A percentile compares a stretch with the other conserved stretches of the same genome.
Conservation (phyloP, 805 yeast species). For the Wickerhamiella domercqiae region DNA sequence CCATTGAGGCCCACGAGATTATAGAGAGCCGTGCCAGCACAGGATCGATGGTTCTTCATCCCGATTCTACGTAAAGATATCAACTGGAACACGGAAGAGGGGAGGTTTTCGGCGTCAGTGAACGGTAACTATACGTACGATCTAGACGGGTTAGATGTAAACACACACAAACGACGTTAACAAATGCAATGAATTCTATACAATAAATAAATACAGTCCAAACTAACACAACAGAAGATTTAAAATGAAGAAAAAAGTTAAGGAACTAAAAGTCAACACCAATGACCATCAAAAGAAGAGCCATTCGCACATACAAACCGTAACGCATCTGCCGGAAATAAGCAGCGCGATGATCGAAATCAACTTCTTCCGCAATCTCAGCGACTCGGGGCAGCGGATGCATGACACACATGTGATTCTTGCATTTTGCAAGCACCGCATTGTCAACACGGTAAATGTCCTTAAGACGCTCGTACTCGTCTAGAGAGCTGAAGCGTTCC, state of each 20-base stretch:
- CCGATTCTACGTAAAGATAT: slow-evolving; percentile 1
- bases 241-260: too few relatives aligned
- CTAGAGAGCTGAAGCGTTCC: slow-evolving; percentile 72
- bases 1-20: slow-evolving; percentile 39
- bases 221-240: too few relatives aligned
- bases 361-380: slow-evolving; percentile 96
- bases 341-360: slow-evolving; percentile 98
- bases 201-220: too few relatives aligned
- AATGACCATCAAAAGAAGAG: slow-evolving; percentile 91
- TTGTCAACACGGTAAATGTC: slow-evolving; percentile 88
- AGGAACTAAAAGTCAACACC: slow-evolving; percentile 64
- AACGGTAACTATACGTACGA: too few relatives aligned
- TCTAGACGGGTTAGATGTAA: too few relatives aligned
- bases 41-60: slow-evolving; percentile 27
- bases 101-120: too few relatives aligned
- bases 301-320: slow-evolving; percentile 97
- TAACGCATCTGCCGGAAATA: slow-evolving; percentile 99
- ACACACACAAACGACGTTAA: too few relatives aligned
- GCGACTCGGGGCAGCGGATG: slow-evolving; percentile 97
- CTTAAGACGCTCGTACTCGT: slow-evolving; percentile 74
- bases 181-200: too few relatives aligned
- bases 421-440: slow-evolving; percentile 77
- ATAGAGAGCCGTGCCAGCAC: slow-evolving; percentile 53
- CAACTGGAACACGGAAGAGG: too few relatives aligned
- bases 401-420: slow-evolving; percentile 97